phyloP scores from a whole-genome alignment of 768 basidiomycete species.

The Pulveroboletus sp. region DNA sequence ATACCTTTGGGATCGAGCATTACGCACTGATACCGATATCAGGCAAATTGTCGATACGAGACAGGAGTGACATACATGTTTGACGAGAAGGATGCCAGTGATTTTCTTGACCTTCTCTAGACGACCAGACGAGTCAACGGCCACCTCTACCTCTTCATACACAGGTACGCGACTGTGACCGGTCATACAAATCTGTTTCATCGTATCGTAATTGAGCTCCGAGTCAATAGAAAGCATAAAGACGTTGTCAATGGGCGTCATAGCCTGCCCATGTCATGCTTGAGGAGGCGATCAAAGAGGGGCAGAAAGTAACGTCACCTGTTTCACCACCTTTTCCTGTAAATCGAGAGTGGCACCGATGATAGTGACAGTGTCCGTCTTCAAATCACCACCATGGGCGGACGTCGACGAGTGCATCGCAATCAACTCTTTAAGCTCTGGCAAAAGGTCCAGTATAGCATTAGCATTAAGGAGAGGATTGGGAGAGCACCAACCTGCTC shows the following conservation, averaged over 20 bases:
- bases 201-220: constrained; percentile 72
- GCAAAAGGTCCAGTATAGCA: background rate
- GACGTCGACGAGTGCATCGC: constrained; percentile 77
- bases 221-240: constrained; percentile 89
- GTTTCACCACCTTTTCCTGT: constrained; percentile 78
- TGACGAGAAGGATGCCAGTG: constrained; percentile 81
- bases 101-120: constrained; percentile 71
- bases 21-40: constrained; percentile 47
- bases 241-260: constrained; percentile 75
- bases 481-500: constrained; percentile 43
- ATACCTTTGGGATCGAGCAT: constrained; percentile 79
- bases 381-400: constrained; percentile 79
- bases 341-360: constrained; percentile 87
- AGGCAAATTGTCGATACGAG: background rate
- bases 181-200: constrained; percentile 70
- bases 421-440: constrained; percentile 85
- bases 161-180: constrained; percentile 85
- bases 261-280: constrained; percentile 43
- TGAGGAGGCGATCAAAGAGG: background rate
- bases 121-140: constrained; percentile 32
- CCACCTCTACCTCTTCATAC: constrained; percentile 70
- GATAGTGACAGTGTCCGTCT: constrained; percentile 82
- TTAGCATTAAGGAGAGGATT: background rate
- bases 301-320: constrained; percentile 32
- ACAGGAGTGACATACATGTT: constrained; percentile 44